Conservation (phyloP, 1,284 basidiomycete genomes). For the Takashimella koratensis region DNA sequence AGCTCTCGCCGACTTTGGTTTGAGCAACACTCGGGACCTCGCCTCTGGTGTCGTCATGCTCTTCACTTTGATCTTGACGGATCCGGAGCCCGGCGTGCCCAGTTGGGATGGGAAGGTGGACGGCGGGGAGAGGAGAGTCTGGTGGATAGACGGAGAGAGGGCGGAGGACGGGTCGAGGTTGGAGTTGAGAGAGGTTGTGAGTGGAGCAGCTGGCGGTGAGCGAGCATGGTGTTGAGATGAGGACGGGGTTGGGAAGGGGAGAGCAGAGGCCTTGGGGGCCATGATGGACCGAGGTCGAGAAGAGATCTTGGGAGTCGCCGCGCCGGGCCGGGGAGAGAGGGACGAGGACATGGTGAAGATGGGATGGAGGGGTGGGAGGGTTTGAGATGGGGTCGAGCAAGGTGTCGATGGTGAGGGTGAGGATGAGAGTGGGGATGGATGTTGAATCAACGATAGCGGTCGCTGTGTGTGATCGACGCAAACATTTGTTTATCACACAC, state of each 20-base stretch:
- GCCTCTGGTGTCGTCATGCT: conserved; percentile 43
- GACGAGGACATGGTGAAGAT: neutral
- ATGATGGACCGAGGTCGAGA: conserved; percentile 15
- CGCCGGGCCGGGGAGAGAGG: neutral
- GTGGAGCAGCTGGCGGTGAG: conserved; percentile 28
- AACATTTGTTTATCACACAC: too few species aligned
- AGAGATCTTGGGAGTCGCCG: conserved; percentile 8
- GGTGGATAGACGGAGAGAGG: neutral
- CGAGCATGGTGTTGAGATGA: conserved; percentile 14
- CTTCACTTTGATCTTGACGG: conserved; percentile 39
- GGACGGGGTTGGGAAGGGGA: conserved; percentile 1
- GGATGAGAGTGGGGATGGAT: too few species aligned
- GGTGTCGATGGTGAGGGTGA: neutral
- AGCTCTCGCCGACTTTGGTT: conserved; percentile 14
- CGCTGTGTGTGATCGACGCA: too few species aligned
- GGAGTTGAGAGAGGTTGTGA: conserved; percentile 24
- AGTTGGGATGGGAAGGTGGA: conserved; percentile 5
- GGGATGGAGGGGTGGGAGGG: neutral
- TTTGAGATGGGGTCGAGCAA: neutral
- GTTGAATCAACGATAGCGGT: too few species aligned
- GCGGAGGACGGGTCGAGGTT: conserved; percentile 9
- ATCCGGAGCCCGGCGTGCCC: conserved; percentile 3
- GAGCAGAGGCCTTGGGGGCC: conserved; percentile 1
- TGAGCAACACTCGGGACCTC: conserved; percentile 28
- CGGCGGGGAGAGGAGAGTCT: neutral